phyloP scores from a whole-genome alignment of 768 basidiomycete species.

The Psilocybe subaeruginosa region DNA sequence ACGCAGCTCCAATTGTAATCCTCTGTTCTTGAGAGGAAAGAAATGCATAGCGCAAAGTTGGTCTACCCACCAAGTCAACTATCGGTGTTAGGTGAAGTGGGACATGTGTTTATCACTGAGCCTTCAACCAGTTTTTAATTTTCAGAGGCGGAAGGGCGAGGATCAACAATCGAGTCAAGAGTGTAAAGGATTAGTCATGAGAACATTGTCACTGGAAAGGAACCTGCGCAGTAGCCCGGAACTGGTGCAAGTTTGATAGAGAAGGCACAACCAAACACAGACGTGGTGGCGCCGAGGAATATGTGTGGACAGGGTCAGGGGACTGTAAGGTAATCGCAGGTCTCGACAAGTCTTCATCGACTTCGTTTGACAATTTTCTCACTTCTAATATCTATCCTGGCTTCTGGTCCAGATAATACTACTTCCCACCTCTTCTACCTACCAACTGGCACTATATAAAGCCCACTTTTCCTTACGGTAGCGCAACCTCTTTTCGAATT shows the following conservation, averaged over 20 bases:
- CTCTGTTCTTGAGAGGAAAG: no score
- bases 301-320: conserved; percentile 8
- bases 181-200: not conserved
- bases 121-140: no score
- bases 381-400: conserved; percentile 3
- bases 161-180: not conserved
- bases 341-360: conserved; percentile 3
- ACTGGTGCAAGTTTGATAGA: conserved; percentile 8
- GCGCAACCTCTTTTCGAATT: not conserved
- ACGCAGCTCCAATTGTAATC: no score
- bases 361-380: conserved; percentile 1
- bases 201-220: not conserved
- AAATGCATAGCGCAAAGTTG: no score
- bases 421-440: not conserved
- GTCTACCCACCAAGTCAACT: no score
- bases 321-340: conserved; percentile 7
- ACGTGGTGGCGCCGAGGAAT: conserved; percentile 10
- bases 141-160: not conserved
- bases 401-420: conserved; percentile 10
- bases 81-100: no score
- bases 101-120: no score
- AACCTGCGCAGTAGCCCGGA: not conserved
- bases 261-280: conserved; percentile 15
- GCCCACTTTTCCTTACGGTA: not conserved
- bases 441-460: not conserved